phyloP scores from a whole-genome alignment of 1,284 basidiomycete species.

The Vanrija sp. region DNA sequence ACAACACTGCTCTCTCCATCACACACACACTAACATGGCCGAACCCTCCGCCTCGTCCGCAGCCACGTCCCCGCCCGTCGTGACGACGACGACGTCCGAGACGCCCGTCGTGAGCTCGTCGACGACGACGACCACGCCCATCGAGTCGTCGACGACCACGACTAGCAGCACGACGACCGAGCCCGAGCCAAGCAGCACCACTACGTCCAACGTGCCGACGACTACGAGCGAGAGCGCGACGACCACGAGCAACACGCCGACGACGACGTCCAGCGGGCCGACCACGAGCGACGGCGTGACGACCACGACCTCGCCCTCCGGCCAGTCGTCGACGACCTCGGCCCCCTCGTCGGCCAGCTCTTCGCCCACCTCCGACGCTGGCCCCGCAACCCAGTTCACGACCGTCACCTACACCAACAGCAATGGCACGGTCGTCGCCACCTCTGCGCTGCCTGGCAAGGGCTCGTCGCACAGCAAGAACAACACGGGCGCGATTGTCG shows the following conservation, averaged over 20 bases:
- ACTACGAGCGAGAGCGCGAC: slow-evolving; percentile 5
- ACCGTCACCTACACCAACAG: neutral
- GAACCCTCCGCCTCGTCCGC: slow-evolving; percentile 1
- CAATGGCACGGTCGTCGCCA: neutral
- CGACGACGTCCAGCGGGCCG: neutral
- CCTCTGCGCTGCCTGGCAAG: no score
- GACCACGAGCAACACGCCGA: neutral
- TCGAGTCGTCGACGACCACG: neutral
- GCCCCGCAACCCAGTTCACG: no score
- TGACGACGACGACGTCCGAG: slow-evolving; percentile 1
- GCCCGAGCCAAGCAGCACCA: neutral
- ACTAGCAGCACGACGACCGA: slow-evolving; percentile 8
- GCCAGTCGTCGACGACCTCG: neutral
- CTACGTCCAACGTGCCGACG: neutral
- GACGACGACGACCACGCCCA: slow-evolving; percentile 1
- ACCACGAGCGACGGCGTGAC: neutral
- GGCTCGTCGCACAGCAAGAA: slow-evolving; percentile 9
- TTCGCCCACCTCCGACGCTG: neutral
- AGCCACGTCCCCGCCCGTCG: slow-evolving; percentile 9
- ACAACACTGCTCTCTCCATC: neutral
- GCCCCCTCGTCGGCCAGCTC: neutral
- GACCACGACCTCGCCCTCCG: neutral
- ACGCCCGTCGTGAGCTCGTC: neutral
- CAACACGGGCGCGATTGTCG: slow-evolving; percentile 46
- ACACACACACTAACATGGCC: neutral